Evolutionary conservation across 768 basidiomycete genomes (phyloP).

Genomic region (Sutorius australiensis): DNA sequence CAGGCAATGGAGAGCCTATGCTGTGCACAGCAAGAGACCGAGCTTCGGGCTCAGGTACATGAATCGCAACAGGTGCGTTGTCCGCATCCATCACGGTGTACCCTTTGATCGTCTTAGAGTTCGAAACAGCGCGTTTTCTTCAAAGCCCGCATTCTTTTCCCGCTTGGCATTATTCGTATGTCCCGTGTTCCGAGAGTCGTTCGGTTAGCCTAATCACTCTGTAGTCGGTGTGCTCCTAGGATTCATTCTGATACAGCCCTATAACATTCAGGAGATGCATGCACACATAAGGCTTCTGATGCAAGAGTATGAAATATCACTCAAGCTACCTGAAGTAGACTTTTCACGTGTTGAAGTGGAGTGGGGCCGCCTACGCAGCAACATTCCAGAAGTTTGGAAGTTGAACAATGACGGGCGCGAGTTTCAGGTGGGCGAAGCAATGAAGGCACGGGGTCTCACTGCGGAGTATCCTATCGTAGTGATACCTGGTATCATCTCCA

Average conservation of each 20-base stretch:
- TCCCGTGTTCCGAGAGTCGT: constrained; percentile 9
- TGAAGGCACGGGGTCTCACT: constrained; percentile 58
- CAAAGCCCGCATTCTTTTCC: constrained; percentile 58
- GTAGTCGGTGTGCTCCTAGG: constrained; percentile 66
- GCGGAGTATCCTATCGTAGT: constrained; percentile 79
- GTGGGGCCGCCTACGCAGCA: constrained; percentile 63
- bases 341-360: constrained; percentile 66
- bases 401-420: constrained; percentile 77
- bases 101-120: constrained; percentile 8
- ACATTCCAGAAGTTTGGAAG: constrained; percentile 80
- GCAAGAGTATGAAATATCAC: constrained; percentile 64
- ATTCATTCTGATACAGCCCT: constrained; percentile 61
- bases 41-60: constrained; percentile 27
- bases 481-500: constrained; percentile 89
- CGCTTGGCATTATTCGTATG: constrained; percentile 62
- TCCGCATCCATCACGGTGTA: background rate
- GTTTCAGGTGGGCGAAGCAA: constrained; percentile 69
- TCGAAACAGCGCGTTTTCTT: constrained; percentile 18
- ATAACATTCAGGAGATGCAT: constrained; percentile 66
- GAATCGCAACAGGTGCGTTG: constrained; percentile 20
- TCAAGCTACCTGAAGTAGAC: constrained; percentile 62
- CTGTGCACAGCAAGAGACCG: constrained; percentile 19
- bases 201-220: constrained; percentile 1
- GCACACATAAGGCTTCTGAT: constrained; percentile 61
- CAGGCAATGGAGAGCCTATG: constrained; percentile 4